Percentiles rank a stretch among this genome's conserved stretches.
Conservation (phyloP, 805 yeast species). For the Suhomyces vadensis region DNA sequence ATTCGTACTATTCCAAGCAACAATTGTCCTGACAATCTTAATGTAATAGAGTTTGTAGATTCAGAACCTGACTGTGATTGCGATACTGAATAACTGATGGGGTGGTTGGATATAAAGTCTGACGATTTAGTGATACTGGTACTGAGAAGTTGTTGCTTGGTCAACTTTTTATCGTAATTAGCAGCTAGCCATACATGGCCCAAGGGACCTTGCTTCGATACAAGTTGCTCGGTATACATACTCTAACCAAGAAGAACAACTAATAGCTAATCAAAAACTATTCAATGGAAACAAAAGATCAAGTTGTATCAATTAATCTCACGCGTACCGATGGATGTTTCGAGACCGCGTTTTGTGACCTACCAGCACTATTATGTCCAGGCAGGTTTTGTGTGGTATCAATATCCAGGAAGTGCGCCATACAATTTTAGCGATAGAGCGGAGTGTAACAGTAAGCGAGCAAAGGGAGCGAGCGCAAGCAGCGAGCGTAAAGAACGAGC, state of each 20-base stretch:
- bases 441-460: background rate
- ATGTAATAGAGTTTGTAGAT: slow-evolving; percentile 55
- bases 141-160: slow-evolving; percentile 68
- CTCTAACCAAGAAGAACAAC: background rate
- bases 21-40: slow-evolving; percentile 82
- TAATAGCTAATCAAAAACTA: background rate
- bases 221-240: slow-evolving; percentile 14
- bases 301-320: background rate
- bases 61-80: slow-evolving; percentile 16
- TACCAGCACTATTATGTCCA: background rate
- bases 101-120: slow-evolving; percentile 49
- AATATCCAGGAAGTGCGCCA: background rate
- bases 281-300: background rate
- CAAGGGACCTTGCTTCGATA: slow-evolving; percentile 76
- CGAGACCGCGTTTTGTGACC: slow-evolving; percentile 3
- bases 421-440: background rate
- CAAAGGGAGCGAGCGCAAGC: background rate
- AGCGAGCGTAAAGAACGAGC: background rate
- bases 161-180: slow-evolving; percentile 73
- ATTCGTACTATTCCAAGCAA: slow-evolving; percentile 85
- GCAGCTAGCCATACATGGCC: slow-evolving; percentile 95
- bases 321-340: slow-evolving; percentile 2
- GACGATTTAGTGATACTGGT: slow-evolving; percentile 65
- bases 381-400: background rate
- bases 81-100: slow-evolving; percentile 46